Conservation (phyloP, 2,329 filamentous ascomycete genomes). For the Pseudogymnoascus destructans region DNA sequence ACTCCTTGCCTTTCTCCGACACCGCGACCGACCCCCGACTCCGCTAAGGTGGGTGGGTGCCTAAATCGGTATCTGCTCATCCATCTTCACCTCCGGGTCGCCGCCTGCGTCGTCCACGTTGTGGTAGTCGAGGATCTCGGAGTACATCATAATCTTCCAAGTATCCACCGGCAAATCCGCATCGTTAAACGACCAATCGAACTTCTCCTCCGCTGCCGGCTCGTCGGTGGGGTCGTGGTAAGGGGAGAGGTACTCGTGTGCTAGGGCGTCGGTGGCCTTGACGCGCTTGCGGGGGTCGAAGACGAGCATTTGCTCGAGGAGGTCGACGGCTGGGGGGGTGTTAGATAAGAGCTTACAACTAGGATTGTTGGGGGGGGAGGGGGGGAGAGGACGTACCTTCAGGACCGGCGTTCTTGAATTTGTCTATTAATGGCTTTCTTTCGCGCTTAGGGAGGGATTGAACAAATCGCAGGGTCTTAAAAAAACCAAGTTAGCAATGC, state of each 20-base stretch:
- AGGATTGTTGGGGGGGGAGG: conserved; percentile 11
- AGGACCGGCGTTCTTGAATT: conserved; percentile 91
- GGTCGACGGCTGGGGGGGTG: conserved; percentile 58
- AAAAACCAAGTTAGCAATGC: conserved; percentile 21
- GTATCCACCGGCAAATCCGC: conserved; percentile 93
- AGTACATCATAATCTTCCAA: conserved; percentile 99
- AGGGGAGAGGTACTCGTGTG: conserved; percentile 84
- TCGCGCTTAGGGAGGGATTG: conserved; percentile 94
- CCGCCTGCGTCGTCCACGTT: conserved; percentile 52
- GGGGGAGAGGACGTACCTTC: conserved; percentile 42
- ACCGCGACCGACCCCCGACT: too few relatives aligned
- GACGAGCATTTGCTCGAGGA: conserved; percentile 92
- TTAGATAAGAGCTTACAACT: conserved; percentile 19
- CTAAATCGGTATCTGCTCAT: background rate
- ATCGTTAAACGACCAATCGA: conserved; percentile 99
- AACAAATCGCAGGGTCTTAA: conserved; percentile 84
- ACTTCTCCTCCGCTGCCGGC: conserved; percentile 90
- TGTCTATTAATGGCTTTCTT: conserved; percentile 70
- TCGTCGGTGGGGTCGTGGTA: conserved; percentile 98
- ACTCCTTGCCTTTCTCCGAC: too few relatives aligned
- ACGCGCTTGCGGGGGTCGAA: conserved; percentile 97
- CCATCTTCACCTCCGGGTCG: background rate
- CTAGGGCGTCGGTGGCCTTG: conserved; percentile 71
- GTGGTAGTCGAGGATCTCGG: conserved; percentile 96
- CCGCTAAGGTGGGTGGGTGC: too few relatives aligned